Evolutionary conservation across 768 basidiomycete genomes (phyloP).

Genomic region (Hericium rajendrae): DNA sequence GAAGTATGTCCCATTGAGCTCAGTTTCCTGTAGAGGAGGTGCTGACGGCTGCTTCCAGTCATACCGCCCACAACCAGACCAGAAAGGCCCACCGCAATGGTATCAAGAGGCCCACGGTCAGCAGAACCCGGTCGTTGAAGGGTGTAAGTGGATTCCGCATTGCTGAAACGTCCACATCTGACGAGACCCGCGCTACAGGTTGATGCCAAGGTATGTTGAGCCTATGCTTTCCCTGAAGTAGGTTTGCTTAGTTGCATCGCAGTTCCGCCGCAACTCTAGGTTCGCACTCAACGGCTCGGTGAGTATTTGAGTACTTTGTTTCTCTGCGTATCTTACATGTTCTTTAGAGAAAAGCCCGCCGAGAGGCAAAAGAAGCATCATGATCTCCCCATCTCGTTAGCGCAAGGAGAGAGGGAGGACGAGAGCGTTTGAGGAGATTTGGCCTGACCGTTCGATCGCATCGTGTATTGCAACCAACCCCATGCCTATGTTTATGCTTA

Average conservation of each 20-base stretch:
- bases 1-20: slow-evolving; percentile 49
- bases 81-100: slow-evolving; percentile 98
- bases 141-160: slow-evolving; percentile 83
- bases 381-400: slow-evolving; percentile 13
- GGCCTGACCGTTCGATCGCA: not conserved
- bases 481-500: slow-evolving; percentile 12
- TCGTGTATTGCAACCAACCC: slow-evolving; percentile 8
- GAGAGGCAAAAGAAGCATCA: slow-evolving; percentile 46
- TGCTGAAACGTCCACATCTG: slow-evolving; percentile 13
- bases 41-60: slow-evolving; percentile 32
- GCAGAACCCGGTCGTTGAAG: slow-evolving; percentile 72
- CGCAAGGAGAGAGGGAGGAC: not conserved
- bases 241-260: slow-evolving; percentile 3
- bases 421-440: not conserved
- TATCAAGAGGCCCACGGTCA: slow-evolving; percentile 74
- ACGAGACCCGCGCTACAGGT: slow-evolving; percentile 36
- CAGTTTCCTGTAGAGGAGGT: slow-evolving; percentile 6
- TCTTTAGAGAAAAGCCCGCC: slow-evolving; percentile 54
- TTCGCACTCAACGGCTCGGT: slow-evolving; percentile 70
- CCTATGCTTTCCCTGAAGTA: not conserved
- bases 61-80: slow-evolving; percentile 94
- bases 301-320: slow-evolving; percentile 20
- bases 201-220: slow-evolving; percentile 58
- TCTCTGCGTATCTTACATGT: not conserved
- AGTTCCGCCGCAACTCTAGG: slow-evolving; percentile 83